Evolutionary conservation across 768 basidiomycete genomes (phyloP).

Genomic region (Coprinopsis strossmayeri): DNA sequence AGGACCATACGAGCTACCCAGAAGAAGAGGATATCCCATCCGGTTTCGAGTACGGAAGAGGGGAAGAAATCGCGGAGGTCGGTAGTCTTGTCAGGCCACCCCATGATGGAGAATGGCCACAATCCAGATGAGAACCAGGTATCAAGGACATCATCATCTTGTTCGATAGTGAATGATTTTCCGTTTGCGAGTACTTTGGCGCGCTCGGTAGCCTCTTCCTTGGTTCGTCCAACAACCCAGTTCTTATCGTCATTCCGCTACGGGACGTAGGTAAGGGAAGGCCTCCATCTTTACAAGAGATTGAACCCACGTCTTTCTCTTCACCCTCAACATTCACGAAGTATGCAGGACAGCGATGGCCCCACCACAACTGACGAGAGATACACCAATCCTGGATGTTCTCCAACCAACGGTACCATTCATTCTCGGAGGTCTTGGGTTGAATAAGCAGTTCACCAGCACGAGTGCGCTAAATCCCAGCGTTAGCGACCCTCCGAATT

Average conservation of each 20-base stretch:
- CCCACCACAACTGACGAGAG: conserved; percentile 99
- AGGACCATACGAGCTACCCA: conserved; percentile 99
- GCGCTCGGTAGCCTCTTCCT: conserved; percentile 71
- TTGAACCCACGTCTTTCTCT: conserved; percentile 48
- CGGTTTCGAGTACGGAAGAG: conserved; percentile 86
- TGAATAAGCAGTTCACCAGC: conserved; percentile 81
- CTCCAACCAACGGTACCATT: conserved; percentile 96
- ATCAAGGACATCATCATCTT: conserved; percentile 96
- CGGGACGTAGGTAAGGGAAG: background rate
- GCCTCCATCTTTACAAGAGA: background rate
- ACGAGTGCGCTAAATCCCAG: conserved; percentile 58
- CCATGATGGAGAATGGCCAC: conserved; percentile 97
- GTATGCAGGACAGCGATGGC: conserved; percentile 94
- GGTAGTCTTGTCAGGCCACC: conserved; percentile 92
- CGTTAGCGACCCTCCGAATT: background rate
- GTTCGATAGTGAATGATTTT: conserved; percentile 66
- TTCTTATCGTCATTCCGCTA: conserved; percentile 64
- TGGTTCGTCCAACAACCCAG: conserved; percentile 87
- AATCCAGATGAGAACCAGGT: conserved; percentile 98
- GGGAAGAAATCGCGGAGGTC: conserved; percentile 87
- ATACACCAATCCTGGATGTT: conserved; percentile 98
- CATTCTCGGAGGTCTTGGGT: conserved; percentile 82
- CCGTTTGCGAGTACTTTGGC: conserved; percentile 66
- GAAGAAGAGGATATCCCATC: conserved; percentile 99
- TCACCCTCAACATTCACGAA: conserved; percentile 80